phyloP scores from a whole-genome alignment of 2,329 filamentous ascomycete species.

The Clonostachys sp. region DNA sequence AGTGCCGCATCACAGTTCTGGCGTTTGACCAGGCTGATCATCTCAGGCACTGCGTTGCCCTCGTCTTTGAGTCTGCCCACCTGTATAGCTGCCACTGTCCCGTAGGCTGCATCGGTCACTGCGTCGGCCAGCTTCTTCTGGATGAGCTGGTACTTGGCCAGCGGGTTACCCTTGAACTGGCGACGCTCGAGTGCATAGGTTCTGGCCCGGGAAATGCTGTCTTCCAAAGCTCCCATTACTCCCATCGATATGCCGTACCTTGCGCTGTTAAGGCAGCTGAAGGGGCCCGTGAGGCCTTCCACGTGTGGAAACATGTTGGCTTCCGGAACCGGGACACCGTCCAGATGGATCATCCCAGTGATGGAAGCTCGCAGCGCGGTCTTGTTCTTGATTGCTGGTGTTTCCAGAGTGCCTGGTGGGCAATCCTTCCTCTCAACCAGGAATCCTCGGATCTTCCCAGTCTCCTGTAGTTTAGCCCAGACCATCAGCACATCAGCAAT shows the following conservation, averaged over 20 bases:
- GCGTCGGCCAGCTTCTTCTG: conserved; percentile 98
- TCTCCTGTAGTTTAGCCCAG: conserved; percentile 90
- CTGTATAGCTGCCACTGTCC: conserved; percentile 84
- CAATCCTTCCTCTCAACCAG: conserved; percentile 81
- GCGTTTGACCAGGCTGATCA: conserved; percentile 95
- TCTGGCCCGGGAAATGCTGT: conserved; percentile 76
- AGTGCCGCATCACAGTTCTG: conserved; percentile 95
- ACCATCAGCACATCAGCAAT: conserved; percentile 82
- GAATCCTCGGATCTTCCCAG: conserved; percentile 92
- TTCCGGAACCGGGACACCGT: conserved; percentile 80
- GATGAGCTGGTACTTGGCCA: conserved; percentile 93
- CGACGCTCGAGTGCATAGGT: conserved; percentile 88
- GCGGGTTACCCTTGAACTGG: conserved; percentile 93
- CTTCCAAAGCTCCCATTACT: conserved; percentile 89
- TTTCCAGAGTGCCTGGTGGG: conserved; percentile 84
- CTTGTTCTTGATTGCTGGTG: conserved; percentile 91
- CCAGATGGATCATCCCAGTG: conserved; percentile 97
- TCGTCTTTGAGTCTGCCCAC: conserved; percentile 91
- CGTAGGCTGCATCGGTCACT: conserved; percentile 83
- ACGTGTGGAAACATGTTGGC: conserved; percentile 93
- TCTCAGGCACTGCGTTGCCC: conserved; percentile 83
- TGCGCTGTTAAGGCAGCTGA: conserved; percentile 90
- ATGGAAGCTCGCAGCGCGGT: conserved; percentile 88
- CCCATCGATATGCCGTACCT: conserved; percentile 92
- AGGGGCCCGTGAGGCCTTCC: conserved; percentile 83